Percentiles rank a stretch among this genome's conserved stretches.
Evolutionary conservation across 1,139 yeast species (phyloP).

Genomic region (Sugiyamaella neomexicana): DNA sequence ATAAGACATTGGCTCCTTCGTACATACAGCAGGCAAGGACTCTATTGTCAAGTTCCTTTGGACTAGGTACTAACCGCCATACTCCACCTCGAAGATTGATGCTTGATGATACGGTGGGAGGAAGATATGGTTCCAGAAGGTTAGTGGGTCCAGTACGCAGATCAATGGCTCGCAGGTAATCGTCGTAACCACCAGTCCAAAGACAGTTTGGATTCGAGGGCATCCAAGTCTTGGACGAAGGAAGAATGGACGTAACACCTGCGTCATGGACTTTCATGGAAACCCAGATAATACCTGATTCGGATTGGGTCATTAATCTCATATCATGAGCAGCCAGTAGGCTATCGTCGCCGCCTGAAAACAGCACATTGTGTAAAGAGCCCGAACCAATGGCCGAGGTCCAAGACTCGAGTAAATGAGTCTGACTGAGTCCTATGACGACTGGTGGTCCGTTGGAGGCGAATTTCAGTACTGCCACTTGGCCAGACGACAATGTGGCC

Average conservation of each 20-base stretch:
- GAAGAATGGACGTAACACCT: slow-evolving; percentile 78
- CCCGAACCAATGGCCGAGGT: slow-evolving; percentile 70
- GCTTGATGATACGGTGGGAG: slow-evolving; percentile 49
- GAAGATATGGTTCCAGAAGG: slow-evolving; percentile 46
- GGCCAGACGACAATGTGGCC: slow-evolving; percentile 42
- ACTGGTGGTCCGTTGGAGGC: slow-evolving; percentile 20
- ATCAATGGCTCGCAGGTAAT: slow-evolving; percentile 67
- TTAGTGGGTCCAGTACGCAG: slow-evolving; percentile 54
- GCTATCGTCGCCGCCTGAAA: slow-evolving; percentile 92
- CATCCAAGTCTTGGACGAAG: slow-evolving; percentile 37
- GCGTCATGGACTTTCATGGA: slow-evolving; percentile 71
- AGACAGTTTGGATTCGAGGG: slow-evolving; percentile 46
- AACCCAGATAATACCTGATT: slow-evolving; percentile 51
- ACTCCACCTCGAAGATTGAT: slow-evolving; percentile 86
- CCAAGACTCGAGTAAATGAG: slow-evolving; percentile 86
- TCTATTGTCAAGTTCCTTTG: slow-evolving; percentile 40
- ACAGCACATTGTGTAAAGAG: slow-evolving; percentile 57
- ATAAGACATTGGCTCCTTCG: slow-evolving; percentile 78
- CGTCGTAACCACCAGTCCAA: slow-evolving; percentile 95
- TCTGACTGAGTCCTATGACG: slow-evolving; percentile 24
- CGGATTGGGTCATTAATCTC: slow-evolving; percentile 41
- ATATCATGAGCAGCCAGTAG: slow-evolving; percentile 72
- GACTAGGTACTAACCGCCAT: slow-evolving; percentile 80
- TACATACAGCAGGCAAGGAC: slow-evolving; percentile 89
- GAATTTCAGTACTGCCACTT: slow-evolving; percentile 32